Conservation (phyloP, 371 early-diverging fungal genomes). For the Catenaria anguillulae region DNA sequence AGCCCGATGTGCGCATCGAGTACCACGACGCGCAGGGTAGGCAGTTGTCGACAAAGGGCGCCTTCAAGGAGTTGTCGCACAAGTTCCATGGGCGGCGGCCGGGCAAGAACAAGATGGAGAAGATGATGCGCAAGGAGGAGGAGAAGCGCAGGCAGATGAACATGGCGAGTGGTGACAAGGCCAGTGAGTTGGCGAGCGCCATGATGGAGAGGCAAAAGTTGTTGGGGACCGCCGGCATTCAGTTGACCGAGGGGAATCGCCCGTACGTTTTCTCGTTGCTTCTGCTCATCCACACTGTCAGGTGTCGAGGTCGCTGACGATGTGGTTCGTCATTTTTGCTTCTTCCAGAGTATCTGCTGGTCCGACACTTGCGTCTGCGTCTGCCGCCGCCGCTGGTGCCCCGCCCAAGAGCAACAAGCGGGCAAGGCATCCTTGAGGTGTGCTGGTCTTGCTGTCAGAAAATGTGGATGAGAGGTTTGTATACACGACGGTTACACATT, state of each 20-base stretch:
- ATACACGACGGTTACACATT: too few relatives aligned
- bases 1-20: slow-evolving; percentile 75
- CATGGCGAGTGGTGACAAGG: slow-evolving; percentile 57
- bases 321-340: too few relatives aligned
- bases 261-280: slow-evolving; percentile 9
- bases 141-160: slow-evolving; percentile 59
- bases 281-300: neutral
- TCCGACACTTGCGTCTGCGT: too few relatives aligned
- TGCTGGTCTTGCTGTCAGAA: too few relatives aligned
- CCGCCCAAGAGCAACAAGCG: too few relatives aligned
- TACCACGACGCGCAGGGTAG: slow-evolving; percentile 79
- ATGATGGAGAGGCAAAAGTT: slow-evolving; percentile 55
- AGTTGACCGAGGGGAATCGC: slow-evolving; percentile 64
- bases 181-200: slow-evolving; percentile 57
- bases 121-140: slow-evolving; percentile 60
- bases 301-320: neutral
- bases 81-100: slow-evolving; percentile 88
- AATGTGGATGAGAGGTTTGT: too few relatives aligned
- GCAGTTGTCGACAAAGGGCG: slow-evolving; percentile 68
- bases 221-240: slow-evolving; percentile 61
- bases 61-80: slow-evolving; percentile 78
- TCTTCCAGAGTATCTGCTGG: too few relatives aligned
- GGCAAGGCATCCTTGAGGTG: too few relatives aligned
- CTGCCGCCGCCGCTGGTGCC: too few relatives aligned
- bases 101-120: slow-evolving; percentile 89